A percentile compares a stretch with the other conserved stretches of the same genome.
phyloP scores from a whole-genome alignment of 306 rosid species.

The Gleditsia sinensis region DNA sequence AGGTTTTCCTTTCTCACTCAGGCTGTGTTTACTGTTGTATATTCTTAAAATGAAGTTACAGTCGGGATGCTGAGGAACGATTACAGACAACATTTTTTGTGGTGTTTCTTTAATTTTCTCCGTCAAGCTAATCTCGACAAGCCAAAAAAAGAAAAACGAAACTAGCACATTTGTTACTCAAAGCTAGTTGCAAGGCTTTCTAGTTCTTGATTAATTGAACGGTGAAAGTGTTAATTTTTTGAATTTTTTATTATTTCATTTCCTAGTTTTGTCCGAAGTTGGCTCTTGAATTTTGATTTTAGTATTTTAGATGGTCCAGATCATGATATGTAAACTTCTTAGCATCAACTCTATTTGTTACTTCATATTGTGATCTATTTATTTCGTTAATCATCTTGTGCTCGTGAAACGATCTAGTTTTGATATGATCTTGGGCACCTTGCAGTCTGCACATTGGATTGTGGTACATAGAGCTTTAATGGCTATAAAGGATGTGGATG shows the following conservation, averaged over 20 bases:
- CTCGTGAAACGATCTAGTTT: neutral
- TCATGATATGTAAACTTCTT: neutral
- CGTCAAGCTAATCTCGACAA: constrained; percentile 10
- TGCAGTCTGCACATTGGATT: constrained; percentile 94
- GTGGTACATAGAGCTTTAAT: constrained; percentile 93
- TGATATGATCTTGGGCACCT: constrained; percentile 17
- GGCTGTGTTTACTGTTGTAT: neutral
- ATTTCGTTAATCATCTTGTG: neutral
- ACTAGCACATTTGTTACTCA: neutral
- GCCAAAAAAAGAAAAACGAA: no score
- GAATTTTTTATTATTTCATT: neutral
- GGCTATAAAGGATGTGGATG: constrained; percentile 97
- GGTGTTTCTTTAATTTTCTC: neutral
- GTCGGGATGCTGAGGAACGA: constrained; percentile 4
- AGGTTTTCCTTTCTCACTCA: constrained; percentile 43
- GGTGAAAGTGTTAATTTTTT: neutral
- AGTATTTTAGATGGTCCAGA: neutral
- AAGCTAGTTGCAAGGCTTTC: constrained; percentile 15
- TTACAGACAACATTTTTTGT: neutral
- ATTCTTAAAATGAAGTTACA: neutral
- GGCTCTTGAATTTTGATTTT: neutral
- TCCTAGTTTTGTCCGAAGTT: neutral
- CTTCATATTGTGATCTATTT: neutral
- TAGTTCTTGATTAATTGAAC: neutral
- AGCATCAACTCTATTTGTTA: neutral